Evolutionary conservation across 257 asterid species (phyloP).

Genomic region (Gynochthodes officinalis): DNA sequence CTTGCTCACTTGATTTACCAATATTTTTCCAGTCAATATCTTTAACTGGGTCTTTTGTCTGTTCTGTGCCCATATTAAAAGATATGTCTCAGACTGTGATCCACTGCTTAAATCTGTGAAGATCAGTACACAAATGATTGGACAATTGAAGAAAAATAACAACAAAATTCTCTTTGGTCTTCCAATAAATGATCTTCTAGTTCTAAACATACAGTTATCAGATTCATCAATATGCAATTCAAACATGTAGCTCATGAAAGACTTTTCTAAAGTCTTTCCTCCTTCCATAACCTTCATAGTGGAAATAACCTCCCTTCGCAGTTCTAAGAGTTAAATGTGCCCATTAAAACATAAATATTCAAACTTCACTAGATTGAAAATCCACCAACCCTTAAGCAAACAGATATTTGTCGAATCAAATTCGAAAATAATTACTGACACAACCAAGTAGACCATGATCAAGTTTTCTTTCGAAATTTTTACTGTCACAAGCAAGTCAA

Average conservation of each 20-base stretch:
- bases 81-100: constrained; percentile 10
- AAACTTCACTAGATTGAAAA: neutral
- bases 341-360: neutral
- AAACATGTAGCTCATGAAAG: neutral
- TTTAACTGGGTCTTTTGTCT: constrained; percentile 43
- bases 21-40: constrained; percentile 62
- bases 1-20: constrained; percentile 37
- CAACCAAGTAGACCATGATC: neutral
- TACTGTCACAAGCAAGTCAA: neutral
- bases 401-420: neutral
- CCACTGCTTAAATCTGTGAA: constrained; percentile 13
- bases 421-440: neutral
- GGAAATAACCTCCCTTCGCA: neutral
- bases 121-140: constrained; percentile 13
- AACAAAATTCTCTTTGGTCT: neutral
- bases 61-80: constrained; percentile 40
- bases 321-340: neutral
- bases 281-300: neutral
- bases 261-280: neutral
- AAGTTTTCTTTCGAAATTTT: neutral
- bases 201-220: neutral
- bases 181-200: neutral
- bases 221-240: neutral
- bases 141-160: neutral
- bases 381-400: neutral